These are phyloP conservation scores for Huntiella savannae DNA, from an alignment of 2,329 filamentous ascomycete species.

Conservation along the genomic window DNA sequence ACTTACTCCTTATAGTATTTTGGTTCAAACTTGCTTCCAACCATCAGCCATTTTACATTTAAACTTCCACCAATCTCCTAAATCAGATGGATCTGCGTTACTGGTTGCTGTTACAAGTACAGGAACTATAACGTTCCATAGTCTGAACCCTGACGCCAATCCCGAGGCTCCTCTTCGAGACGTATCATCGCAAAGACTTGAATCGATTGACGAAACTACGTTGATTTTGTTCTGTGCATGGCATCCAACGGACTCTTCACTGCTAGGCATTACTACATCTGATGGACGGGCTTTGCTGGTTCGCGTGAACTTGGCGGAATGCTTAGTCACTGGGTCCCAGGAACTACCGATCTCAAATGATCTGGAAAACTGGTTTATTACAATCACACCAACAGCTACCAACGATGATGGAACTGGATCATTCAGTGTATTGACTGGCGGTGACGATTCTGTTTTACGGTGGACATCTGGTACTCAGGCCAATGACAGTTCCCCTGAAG, in stretches of 20 bases:
- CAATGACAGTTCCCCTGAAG: constrained; percentile 8
- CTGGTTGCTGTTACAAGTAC: constrained; percentile 66
- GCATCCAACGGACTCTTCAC: constrained; percentile 36
- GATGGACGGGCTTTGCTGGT: constrained; percentile 43
- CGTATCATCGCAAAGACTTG: constrained; percentile 26
- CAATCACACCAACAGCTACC: constrained; percentile 28
- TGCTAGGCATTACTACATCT: constrained; percentile 54
- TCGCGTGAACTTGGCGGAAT: constrained; percentile 22
- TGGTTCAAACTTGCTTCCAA: constrained; percentile 40
- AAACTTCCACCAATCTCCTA: constrained; percentile 46
- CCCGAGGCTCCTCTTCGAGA: constrained; percentile 20
- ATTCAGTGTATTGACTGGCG: constrained; percentile 44
- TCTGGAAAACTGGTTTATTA: constrained; percentile 58
- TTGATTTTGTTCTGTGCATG: constrained; percentile 58
- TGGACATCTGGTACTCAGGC: constrained; percentile 20
- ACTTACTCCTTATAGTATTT: constrained; percentile 22
- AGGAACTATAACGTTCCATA: constrained; percentile 47
- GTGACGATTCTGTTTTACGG: constrained; percentile 51
- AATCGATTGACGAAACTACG: constrained; percentile 33
- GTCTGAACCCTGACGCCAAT: constrained; percentile 23
- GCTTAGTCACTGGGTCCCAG: constrained; percentile 19
- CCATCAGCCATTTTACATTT: constrained; percentile 67
- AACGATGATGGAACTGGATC: constrained; percentile 11
- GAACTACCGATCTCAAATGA: constrained; percentile 28
- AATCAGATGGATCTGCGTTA: constrained; percentile 24